Percentiles rank a stretch among this genome's conserved stretches.
Conservation (phyloP, 1,284 basidiomycete genomes). For the Rhodotorula glutinis region DNA sequence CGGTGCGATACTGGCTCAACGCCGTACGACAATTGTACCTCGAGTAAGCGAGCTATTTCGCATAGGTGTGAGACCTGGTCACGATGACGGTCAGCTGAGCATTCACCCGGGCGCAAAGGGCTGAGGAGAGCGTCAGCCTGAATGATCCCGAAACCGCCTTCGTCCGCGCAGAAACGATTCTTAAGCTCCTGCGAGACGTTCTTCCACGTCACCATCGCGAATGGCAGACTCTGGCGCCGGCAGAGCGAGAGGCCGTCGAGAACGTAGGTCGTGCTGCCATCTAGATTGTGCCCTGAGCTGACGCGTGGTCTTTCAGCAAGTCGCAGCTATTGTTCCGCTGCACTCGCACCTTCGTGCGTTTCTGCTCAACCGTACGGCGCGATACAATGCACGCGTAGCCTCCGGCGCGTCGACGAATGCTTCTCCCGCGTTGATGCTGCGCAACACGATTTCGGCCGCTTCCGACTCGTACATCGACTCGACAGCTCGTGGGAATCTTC, state of each 20-base stretch:
- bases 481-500: neutral
- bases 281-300: too few species aligned
- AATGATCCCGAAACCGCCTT: conserved; percentile 25
- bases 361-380: conserved; percentile 6
- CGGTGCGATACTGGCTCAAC: conserved; percentile 6
- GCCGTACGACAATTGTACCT: conserved; percentile 7
- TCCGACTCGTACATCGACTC: conserved; percentile 15
- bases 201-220: conserved; percentile 25
- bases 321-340: too few species aligned
- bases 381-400: neutral
- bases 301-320: too few species aligned
- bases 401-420: neutral
- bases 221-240: neutral
- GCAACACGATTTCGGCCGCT: conserved; percentile 32
- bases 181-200: conserved; percentile 18
- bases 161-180: conserved; percentile 14
- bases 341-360: conserved; percentile 1
- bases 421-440: conserved; percentile 23
- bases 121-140: conserved; percentile 5
- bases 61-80: too few species aligned
- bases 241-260: neutral
- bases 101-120: neutral
- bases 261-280: too few species aligned
- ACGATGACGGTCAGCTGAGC: neutral
- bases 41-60: conserved; percentile 4